phyloP scores from a whole-genome alignment of 805 yeast genomes.

The Dipodascus albidus region DNA sequence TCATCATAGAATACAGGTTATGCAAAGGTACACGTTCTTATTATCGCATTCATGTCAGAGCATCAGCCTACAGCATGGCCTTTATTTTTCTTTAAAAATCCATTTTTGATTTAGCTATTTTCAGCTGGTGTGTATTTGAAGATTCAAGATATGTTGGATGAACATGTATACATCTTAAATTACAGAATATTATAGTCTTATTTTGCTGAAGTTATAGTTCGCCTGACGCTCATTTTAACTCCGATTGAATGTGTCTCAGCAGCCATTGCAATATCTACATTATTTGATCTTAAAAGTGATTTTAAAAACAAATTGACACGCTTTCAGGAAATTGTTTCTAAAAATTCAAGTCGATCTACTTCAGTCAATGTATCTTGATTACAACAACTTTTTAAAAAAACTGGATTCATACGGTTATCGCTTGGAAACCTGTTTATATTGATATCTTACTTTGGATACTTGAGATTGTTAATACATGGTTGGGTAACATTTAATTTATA shows the following conservation, averaged over 20 bases:
- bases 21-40: slow-evolving; percentile 96
- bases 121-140: slow-evolving; percentile 93
- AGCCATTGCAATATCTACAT: slow-evolving; percentile 75
- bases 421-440: slow-evolving; percentile 1
- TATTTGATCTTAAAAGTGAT: slow-evolving; percentile 58
- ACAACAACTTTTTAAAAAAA: slow-evolving; percentile 10
- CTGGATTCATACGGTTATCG: slow-evolving; percentile 5
- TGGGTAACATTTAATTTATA: slow-evolving; percentile 96
- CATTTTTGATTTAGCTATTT: slow-evolving; percentile 91
- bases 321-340: slow-evolving; percentile 6
- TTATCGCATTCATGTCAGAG: slow-evolving; percentile 96
- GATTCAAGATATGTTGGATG: slow-evolving; percentile 81
- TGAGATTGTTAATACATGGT: slow-evolving; percentile 73
- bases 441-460: slow-evolving; percentile 41
- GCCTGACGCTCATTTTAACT: slow-evolving; percentile 92
- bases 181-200: slow-evolving; percentile 91
- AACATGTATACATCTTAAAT: slow-evolving; percentile 84
- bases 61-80: slow-evolving; percentile 99
- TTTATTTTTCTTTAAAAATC: slow-evolving; percentile 88
- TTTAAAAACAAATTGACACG: slow-evolving; percentile 2
- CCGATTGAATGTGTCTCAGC: slow-evolving; percentile 92
- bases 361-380: slow-evolving; percentile 13
- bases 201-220: slow-evolving; percentile 98
- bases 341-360: slow-evolving; percentile 2
- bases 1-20: slow-evolving; percentile 97